Evolutionary conservation across 805 yeast species (phyloP).

Genomic region (Scheffersomyces lignosus): DNA sequence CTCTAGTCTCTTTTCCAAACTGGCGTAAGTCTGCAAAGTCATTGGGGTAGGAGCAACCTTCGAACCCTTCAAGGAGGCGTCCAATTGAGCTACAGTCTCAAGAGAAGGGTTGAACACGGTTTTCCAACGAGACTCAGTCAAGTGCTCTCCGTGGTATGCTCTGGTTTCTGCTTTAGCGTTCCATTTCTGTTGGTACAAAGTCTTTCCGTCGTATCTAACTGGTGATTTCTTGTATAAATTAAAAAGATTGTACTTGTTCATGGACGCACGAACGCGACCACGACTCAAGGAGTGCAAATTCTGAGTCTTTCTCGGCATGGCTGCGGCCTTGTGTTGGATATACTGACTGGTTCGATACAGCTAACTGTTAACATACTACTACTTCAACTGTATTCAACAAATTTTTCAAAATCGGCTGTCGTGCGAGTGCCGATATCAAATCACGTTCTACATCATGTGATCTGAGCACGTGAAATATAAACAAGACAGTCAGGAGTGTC

Average conservation of each 20-base stretch:
- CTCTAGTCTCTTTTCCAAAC: constrained; percentile 85
- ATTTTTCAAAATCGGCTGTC: constrained; percentile 2
- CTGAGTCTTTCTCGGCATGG: constrained; percentile 64
- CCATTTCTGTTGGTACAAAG: constrained; percentile 93
- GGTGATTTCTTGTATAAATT: constrained; percentile 76
- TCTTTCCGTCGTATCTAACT: constrained; percentile 53
- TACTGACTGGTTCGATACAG: not conserved
- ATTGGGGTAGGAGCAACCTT: constrained; percentile 68
- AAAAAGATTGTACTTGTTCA: constrained; percentile 89
- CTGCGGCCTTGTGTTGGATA: constrained; percentile 2
- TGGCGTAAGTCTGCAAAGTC: constrained; percentile 84
- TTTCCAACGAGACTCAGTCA: constrained; percentile 83
- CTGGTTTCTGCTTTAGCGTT: constrained; percentile 86
- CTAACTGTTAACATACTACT: not conserved
- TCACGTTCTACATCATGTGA: too few relatives aligned
- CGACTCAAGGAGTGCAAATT: constrained; percentile 58
- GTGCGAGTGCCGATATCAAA: constrained; percentile 1
- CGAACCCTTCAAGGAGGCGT: constrained; percentile 69
- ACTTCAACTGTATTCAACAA: constrained; percentile 2
- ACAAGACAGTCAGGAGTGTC: too few relatives aligned
- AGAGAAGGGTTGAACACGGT: constrained; percentile 65
- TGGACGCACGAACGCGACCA: constrained; percentile 81
- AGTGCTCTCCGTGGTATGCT: constrained; percentile 92
- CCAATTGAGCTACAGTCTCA: constrained; percentile 86
- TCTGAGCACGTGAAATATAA: too few relatives aligned